Conservation (phyloP, 495 filamentous ascomycete species). For the Collariella sp. region DNA sequence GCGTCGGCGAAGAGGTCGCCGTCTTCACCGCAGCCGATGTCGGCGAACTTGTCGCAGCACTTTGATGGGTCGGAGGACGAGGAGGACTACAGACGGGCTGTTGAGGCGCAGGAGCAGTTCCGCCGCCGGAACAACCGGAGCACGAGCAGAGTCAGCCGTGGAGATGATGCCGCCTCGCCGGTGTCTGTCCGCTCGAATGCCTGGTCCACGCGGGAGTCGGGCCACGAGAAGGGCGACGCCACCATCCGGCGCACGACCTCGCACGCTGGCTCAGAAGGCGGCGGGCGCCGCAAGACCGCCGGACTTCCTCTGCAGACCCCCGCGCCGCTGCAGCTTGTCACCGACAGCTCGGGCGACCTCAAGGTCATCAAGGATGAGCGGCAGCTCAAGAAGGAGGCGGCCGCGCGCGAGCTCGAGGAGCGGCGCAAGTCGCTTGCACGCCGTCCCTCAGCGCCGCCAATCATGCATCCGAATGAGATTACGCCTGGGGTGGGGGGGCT, state of each 20-base stretch:
- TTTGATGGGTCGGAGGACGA: conserved; percentile 45
- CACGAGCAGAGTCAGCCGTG: conserved; percentile 41
- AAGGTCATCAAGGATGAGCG: conserved; percentile 44
- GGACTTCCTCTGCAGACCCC: conserved; percentile 22
- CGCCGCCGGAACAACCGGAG: conserved; percentile 51
- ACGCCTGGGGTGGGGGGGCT: conserved; percentile 32
- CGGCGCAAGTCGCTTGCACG: conserved; percentile 72
- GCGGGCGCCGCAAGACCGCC: conserved; percentile 11
- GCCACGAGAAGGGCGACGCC: conserved; percentile 45
- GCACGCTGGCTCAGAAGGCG: conserved; percentile 9
- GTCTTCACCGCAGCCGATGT: conserved; percentile 70
- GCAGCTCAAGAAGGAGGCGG: conserved; percentile 61
- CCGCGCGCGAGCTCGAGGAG: conserved; percentile 80
- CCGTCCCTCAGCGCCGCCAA: conserved; percentile 67
- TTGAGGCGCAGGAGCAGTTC: conserved; percentile 54
- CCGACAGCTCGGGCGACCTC: conserved; percentile 31
- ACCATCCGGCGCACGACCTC: conserved; percentile 30
- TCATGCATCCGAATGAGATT: conserved; percentile 63
- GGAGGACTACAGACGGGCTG: conserved; percentile 51
- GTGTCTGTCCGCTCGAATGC: conserved; percentile 13
- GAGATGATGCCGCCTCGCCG: conserved; percentile 15
- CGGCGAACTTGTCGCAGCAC: conserved; percentile 32
- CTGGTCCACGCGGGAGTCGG: conserved; percentile 24
- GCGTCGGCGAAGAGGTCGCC: conserved; percentile 60
- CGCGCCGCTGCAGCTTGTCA: conserved; percentile 25